Evolutionary conservation across 345 rosid genomes (phyloP), one percentile per base, ranked within the genome.

Genomic region (Rhizophora apiculata): DNA sequence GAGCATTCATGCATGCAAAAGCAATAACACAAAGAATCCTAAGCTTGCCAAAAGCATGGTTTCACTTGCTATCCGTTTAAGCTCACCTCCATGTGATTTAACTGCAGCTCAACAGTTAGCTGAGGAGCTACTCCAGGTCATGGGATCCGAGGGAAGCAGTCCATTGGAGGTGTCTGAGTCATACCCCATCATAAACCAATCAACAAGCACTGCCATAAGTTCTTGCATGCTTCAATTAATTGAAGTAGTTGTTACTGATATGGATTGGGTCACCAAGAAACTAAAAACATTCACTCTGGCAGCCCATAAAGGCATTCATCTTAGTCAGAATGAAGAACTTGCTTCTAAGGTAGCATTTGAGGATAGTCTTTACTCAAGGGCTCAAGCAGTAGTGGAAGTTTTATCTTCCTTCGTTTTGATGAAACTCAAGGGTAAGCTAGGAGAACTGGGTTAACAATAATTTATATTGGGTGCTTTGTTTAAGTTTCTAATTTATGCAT

Each of bases 181-280:
- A 63, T 82, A 76, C 80, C 84, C 79, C 63, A 54, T 85, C 51
- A 70, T 91, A 74, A 87, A 84, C 82, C 77, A 67, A 67, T 82
- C 84, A 60, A 89, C 96, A 24, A 64, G 76, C 57, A 66, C 72
- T 27, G 63, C 84, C 63, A 60, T 89, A 74, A 81, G 72, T 39
- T 76, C 87, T 62, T 85, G 84, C 78, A 67, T 88, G 64, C 80
- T 89, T 79, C 88, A 88, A 66, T 69, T 68, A 31, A 59, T 81
- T 66, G 97, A 85, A 54, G 68, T 82, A 19, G 85, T 82, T 53
- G 74, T 89, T 62, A 61, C 53, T 34, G 88, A 85, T 69, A 77
- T 89, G 85, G 93, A 89, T 30, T 86, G 96, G 96, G 82, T 85
- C 39, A 74, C 82, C 30, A 89, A 80, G 73, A 88, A 86, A 68